phyloP scores from a whole-genome alignment of 768 basidiomycete species.

The Panaeolus cyanescens region DNA sequence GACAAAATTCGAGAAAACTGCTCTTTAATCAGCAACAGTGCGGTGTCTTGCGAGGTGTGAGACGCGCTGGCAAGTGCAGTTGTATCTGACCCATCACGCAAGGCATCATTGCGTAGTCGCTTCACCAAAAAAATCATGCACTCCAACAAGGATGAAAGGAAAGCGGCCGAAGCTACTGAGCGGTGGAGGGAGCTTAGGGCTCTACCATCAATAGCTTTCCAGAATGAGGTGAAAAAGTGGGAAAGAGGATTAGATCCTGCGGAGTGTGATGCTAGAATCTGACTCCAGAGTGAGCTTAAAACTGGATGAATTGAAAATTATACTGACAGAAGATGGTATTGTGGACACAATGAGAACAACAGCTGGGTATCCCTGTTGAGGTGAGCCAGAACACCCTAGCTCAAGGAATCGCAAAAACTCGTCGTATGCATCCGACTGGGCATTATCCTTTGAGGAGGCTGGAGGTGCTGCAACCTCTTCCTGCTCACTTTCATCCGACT shows the following conservation, averaged over 20 bases:
- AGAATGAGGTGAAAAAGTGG: constrained; percentile 74
- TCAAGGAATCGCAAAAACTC: constrained; percentile 83
- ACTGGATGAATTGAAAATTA: neutral
- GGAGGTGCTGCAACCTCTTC: constrained; percentile 10
- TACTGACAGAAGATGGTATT: constrained; percentile 65
- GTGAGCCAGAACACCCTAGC: constrained; percentile 77
- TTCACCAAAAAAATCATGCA: constrained; percentile 61
- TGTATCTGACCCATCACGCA: constrained; percentile 9
- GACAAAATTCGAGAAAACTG: constrained; percentile 53
- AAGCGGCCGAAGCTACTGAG: constrained; percentile 56
- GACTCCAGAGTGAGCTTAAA: neutral
- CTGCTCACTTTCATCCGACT: constrained; percentile 36
- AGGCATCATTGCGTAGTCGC: constrained; percentile 32
- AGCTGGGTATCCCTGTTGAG: constrained; percentile 79
- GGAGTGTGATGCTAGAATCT: constrained; percentile 7
- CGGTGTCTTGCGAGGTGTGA: constrained; percentile 5
- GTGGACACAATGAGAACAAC: constrained; percentile 83
- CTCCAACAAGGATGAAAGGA: constrained; percentile 71
- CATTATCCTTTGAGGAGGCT: neutral
- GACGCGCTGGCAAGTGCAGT: neutral
- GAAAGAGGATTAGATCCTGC: constrained; percentile 29
- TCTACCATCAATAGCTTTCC: constrained; percentile 76
- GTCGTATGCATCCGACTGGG: constrained; percentile 51
- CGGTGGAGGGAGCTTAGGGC: constrained; percentile 63
- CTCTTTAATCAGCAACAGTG: constrained; percentile 36